Base-by-base conservation (phyloP, 371 early-diverging fungal species). In the Mortierella sp. region DNA sequence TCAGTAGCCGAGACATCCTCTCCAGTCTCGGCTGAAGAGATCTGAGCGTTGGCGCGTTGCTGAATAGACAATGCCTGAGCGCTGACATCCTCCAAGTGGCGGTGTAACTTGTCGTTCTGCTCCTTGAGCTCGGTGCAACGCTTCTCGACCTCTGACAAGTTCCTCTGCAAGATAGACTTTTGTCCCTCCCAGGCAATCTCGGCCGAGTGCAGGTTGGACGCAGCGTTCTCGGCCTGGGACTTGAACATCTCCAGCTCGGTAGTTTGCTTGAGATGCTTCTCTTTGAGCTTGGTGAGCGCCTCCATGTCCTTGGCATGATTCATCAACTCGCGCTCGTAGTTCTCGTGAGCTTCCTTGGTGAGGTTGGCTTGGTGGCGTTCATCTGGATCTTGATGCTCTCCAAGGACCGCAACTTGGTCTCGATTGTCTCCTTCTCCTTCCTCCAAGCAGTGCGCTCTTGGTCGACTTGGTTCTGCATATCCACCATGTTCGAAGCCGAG, bases 31-130 rank as follows among this genome's bases (percentile, higher is more conserved):
- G 64, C 71, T 11, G 53, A n/a, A 24, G 78, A 50, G 72, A 71
- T 46, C 5, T 79, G 86, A 21, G 86, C 80, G n/a, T 79, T 81
- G 69, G 73, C 44, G 37, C 82, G 86, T 44, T 85, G 82, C 77
- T 55, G 88, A 80, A 80, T 89, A 71, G 71, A 75, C 78, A 73
- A 72, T n/a, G 82, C 90, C 69, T 88, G 89, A 26, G 88, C 89
- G 46, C 90, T 91, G 40, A 94, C 87, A 44, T 91, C 87, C 78
- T 95, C 94, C 78, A 95, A 90, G 73, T 95, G 94, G 44, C 91
- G 86, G 74, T 94, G 91, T 16, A 94, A 86, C 71, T 93, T 88
- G 53, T 91, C 88, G 88, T 95, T 95, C 80, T 95, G 95, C 10
- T 88, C 88, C 55, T 81, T 83, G 69, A 94, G 82, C 71, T 93